Evolutionary conservation across 1,139 yeast species (phyloP), one percentile per base, ranked within the genome.

Genomic region (Pichia sp.): DNA sequence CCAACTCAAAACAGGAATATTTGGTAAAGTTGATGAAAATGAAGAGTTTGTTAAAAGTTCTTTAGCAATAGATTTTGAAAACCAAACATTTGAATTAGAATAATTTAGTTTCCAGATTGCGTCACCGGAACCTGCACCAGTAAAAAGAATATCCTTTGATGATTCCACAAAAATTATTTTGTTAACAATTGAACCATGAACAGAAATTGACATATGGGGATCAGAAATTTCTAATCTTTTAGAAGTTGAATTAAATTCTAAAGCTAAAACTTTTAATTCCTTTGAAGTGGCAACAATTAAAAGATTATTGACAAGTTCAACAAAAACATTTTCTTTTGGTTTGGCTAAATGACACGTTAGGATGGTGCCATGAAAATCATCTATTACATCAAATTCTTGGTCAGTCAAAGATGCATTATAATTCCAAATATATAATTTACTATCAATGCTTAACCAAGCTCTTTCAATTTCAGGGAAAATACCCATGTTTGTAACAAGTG

Each of bases 61-160:
- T 66, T 89, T 90, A 58, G 82, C 83, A 64, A 96, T 88, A 61
- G 83, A 85, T 63, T 87, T 86, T 57, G 84, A 82, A 64, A 89
- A 89, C 87, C 96, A 93, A 48, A 89, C 85, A 46, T 91, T 93
- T 39, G 86, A 81, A 58, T 84, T 86, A n/a, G 91, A 80, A 65
- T 95, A 95, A 55, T 81, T 84, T 53, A 93, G 73, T 64, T 89
- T 90, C 96, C 97, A 93, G 47, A 95, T 75, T 61, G 91, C 83
- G 45, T 79, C 72, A 3, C 93, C 95, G 60, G 87, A 90, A 22
- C 84, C 75, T 56, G 79, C 75, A 14, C 96, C 96, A 22, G 87
- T 76, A 66, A 95, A 88, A 66, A 87, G 89, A 9, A 95, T 80
- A 52, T 95, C 91, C 48, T 90, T 87, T 0, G 93, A 82, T 44